phyloP scores from a whole-genome alignment of 805 yeast genomes.

The Yamadazyma tumulicola region DNA sequence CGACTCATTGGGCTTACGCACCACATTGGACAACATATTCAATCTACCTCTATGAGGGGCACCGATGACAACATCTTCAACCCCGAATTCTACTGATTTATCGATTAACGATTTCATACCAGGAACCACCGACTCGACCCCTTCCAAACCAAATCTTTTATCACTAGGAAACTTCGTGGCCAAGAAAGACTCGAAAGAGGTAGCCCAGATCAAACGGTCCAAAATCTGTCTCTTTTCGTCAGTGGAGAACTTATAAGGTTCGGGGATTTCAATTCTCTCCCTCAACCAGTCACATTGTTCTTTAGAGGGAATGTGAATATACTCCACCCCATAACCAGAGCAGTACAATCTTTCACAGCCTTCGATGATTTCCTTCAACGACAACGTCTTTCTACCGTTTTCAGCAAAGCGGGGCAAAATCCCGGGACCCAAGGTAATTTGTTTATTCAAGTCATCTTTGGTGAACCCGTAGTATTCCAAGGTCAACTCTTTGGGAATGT shows the following conservation, averaged over 20 bases:
- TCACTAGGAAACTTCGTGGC: conserved; percentile 97
- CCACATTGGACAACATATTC: conserved; percentile 96
- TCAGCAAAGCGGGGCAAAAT: conserved; percentile 87
- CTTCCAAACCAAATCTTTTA: conserved; percentile 97
- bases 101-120: conserved; percentile 96
- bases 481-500: conserved; percentile 80
- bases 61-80: conserved; percentile 95
- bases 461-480: conserved; percentile 90
- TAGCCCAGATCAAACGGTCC: conserved; percentile 95
- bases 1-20: conserved; percentile 97
- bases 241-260: conserved; percentile 73
- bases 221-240: conserved; percentile 95
- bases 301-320: conserved; percentile 94
- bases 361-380: conserved; percentile 72
- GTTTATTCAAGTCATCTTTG: conserved; percentile 76
- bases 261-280: conserved; percentile 90
- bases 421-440: conserved; percentile 94
- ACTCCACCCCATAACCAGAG: conserved; percentile 87
- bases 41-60: conserved; percentile 99
- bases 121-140: conserved; percentile 94
- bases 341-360: conserved; percentile 85
- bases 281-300: conserved; percentile 98
- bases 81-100: conserved; percentile 85
- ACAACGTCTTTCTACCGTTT: conserved; percentile 59
- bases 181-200: conserved; percentile 88